Evolutionary conservation across 768 basidiomycete genomes (phyloP).

Genomic region (Lactifluus pinguis): DNA sequence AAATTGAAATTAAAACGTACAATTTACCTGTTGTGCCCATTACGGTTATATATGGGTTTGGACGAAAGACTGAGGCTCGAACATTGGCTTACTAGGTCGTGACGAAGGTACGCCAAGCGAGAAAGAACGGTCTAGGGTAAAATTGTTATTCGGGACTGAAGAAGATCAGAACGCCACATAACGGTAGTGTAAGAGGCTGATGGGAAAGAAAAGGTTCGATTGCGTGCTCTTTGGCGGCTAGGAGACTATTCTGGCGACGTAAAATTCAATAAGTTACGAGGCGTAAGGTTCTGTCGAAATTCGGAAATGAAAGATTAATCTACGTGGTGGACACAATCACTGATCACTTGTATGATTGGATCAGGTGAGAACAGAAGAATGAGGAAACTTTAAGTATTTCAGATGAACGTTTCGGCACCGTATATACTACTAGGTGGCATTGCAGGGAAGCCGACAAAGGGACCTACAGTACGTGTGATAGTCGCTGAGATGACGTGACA

Average conservation of each 20-base stretch:
- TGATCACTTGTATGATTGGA: background rate
- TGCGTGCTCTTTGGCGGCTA: slow-evolving; percentile 1
- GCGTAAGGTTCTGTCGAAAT: background rate
- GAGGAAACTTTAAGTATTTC: background rate
- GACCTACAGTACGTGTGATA: background rate
- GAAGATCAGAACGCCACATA: background rate
- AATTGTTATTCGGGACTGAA: background rate
- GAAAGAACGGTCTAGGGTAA: background rate
- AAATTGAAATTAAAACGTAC: background rate
- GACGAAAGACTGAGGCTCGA: background rate
- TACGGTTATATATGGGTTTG: background rate
- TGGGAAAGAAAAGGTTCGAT: background rate
- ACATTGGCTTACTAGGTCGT: background rate
- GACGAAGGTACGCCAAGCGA: background rate
- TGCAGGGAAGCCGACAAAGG: background rate
- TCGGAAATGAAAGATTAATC: background rate
- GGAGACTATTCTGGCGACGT: background rate
- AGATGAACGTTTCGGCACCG: background rate
- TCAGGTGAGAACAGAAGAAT: background rate
- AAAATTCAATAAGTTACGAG: background rate
- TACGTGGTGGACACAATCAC: slow-evolving; percentile 1
- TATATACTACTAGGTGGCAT: background rate
- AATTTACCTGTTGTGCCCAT: background rate
- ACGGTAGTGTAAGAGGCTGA: background rate
- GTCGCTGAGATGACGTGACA: background rate